phyloP scores from a whole-genome alignment of 352 stramenopile species.

The Pythium aristosporum region DNA sequence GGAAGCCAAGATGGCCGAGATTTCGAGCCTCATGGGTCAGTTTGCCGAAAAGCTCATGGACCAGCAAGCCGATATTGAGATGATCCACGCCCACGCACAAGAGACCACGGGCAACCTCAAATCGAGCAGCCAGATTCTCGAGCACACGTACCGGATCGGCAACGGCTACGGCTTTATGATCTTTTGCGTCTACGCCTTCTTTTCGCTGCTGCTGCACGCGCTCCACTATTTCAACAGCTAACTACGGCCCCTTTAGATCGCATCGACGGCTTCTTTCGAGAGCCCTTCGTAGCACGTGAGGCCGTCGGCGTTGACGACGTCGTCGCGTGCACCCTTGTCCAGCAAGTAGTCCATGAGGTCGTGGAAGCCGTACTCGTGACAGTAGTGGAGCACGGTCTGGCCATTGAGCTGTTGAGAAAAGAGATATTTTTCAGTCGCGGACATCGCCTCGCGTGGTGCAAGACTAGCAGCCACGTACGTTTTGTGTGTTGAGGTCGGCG shows the following conservation, averaged over 20 bases:
- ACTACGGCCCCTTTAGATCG: constrained; percentile 39
- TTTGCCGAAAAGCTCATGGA: constrained; percentile 86
- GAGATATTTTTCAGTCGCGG: background rate
- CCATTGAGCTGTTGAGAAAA: constrained; percentile 69
- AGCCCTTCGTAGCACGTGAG: constrained; percentile 95
- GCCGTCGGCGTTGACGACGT: constrained; percentile 90
- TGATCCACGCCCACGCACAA: constrained; percentile 70
- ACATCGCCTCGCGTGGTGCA: background rate
- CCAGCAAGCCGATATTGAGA: constrained; percentile 75
- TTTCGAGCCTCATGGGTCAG: constrained; percentile 82
- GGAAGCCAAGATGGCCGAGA: constrained; percentile 84
- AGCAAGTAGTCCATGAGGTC: constrained; percentile 94
- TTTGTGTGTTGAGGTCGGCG: constrained; percentile 93
- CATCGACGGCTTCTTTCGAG: constrained; percentile 80
- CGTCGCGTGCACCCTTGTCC: constrained; percentile 92
- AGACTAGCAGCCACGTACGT: constrained; percentile 43
- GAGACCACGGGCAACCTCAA: constrained; percentile 73
- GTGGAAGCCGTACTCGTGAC: constrained; percentile 93
- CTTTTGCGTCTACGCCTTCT: constrained; percentile 81
- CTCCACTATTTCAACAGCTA: constrained; percentile 83
- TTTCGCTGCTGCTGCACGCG: constrained; percentile 68
- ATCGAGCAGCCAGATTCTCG: constrained; percentile 77
- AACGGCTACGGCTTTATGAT: constrained; percentile 83
- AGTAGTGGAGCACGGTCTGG: constrained; percentile 93
- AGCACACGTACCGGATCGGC: constrained; percentile 74